Conservation (phyloP, 495 filamentous ascomycete species). For the Cladorrhinum samala region DNA sequence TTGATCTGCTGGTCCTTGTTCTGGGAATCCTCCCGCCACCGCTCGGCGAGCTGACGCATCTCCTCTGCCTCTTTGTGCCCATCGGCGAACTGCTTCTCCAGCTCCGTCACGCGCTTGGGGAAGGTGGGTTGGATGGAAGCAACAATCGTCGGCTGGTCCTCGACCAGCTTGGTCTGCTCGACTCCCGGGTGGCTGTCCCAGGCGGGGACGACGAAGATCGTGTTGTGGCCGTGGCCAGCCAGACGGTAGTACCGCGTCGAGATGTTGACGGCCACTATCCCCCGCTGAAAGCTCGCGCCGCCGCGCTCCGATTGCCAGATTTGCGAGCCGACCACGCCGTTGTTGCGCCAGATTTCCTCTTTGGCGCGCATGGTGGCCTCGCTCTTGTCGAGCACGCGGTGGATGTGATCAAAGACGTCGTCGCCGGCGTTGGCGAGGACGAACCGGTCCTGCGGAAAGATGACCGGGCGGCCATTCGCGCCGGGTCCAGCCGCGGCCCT, state of each 20-base stretch:
- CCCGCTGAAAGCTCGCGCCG: conserved; percentile 19
- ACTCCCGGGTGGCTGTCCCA: conserved; percentile 38
- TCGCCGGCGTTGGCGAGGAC: conserved; percentile 47
- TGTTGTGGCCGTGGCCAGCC: conserved; percentile 28
- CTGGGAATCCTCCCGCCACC: conserved; percentile 6
- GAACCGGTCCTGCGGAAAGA: conserved; percentile 46
- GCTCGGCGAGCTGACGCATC: conserved; percentile 10
- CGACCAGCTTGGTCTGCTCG: conserved; percentile 33
- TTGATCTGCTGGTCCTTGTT: conserved; percentile 18
- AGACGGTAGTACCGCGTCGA: conserved; percentile 43
- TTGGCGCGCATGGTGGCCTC: conserved; percentile 28
- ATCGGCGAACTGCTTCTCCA: conserved; percentile 28
- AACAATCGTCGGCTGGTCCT: conserved; percentile 42
- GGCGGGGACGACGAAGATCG: conserved; percentile 47
- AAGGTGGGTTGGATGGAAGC: conserved; percentile 30
- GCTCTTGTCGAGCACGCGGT: conserved; percentile 38
- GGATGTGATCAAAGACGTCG: conserved; percentile 39
- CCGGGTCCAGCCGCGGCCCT: conserved; percentile 30
- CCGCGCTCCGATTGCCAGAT: conserved; percentile 15
- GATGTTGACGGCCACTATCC: conserved; percentile 42
- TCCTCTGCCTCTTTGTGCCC: conserved; percentile 2
- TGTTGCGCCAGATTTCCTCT: conserved; percentile 17
- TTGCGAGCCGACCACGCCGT: conserved; percentile 30
- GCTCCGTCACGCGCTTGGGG: conserved; percentile 28
- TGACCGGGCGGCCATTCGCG: conserved; percentile 32